Evolutionary conservation across 139 green algal species (phyloP).

Genomic region (Tetradesmus lagerheimii): DNA sequence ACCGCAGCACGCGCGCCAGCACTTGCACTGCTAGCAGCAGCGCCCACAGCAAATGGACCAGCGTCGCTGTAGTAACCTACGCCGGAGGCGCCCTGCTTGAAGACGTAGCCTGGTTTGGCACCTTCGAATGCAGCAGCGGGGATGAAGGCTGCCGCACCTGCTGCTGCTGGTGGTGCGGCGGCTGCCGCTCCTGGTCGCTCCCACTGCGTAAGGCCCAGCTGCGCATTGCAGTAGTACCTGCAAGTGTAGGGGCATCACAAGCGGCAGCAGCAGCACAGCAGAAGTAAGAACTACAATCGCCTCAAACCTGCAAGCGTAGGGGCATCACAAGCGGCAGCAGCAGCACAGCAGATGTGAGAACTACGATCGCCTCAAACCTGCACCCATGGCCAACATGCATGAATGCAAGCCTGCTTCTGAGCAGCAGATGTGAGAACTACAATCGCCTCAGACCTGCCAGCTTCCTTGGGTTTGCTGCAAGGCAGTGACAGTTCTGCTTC

Average conservation of each 20-base stretch:
- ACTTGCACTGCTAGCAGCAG: not conserved
- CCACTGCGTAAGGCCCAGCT: slow-evolving; percentile 66
- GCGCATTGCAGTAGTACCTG: slow-evolving; percentile 67
- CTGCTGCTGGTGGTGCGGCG: not conserved
- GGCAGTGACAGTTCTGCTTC: too few relatives aligned
- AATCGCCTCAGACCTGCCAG: not conserved
- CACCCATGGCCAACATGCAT: too few relatives aligned
- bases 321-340: not conserved
- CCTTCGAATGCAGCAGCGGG: slow-evolving; percentile 66
- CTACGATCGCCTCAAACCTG: not conserved
- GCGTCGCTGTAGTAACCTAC: slow-evolving; percentile 36
- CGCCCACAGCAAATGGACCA: not conserved
- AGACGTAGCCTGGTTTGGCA: slow-evolving; percentile 69
- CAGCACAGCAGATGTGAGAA: not conserved
- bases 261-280: not conserved
- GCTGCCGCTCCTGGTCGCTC: slow-evolving; percentile 41
- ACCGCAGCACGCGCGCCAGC: not conserved
- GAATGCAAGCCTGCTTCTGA: too few relatives aligned
- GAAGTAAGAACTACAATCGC: not conserved
- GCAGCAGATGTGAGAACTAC: too few relatives aligned
- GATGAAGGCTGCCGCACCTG: slow-evolving; percentile 40
- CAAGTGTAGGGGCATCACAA: not conserved
- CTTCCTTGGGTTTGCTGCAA: too few relatives aligned
- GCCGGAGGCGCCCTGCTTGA: slow-evolving; percentile 67
- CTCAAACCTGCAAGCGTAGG: not conserved